Evolutionary conservation across 352 stramenopile genomes (phyloP).

Genomic region (Pythium chondricola): DNA sequence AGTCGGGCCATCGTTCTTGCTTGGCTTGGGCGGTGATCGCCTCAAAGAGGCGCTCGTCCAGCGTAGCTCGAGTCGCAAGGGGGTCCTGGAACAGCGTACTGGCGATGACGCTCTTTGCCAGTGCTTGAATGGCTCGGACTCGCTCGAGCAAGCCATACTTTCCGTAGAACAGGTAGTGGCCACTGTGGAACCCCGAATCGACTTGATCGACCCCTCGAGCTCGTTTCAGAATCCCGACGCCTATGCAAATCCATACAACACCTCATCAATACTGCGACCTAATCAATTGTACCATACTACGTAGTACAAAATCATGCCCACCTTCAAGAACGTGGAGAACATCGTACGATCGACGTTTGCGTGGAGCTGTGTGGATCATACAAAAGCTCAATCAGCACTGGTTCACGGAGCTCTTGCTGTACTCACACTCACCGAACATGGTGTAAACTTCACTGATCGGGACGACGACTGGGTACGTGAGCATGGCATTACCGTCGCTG

Average conservation of each 20-base stretch:
- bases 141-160: slow-evolving; percentile 30
- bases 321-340: slow-evolving; percentile 77
- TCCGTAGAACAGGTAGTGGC: slow-evolving; percentile 53
- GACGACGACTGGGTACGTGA: slow-evolving; percentile 39
- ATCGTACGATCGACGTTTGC: slow-evolving; percentile 71
- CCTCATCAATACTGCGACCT: too few species aligned
- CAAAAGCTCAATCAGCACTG: not conserved
- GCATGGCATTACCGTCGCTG: not conserved
- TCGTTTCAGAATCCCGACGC: slow-evolving; percentile 56
- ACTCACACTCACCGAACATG: slow-evolving; percentile 42
- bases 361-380: slow-evolving; percentile 27
- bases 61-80: slow-evolving; percentile 5
- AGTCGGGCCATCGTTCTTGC: slow-evolving; percentile 42
- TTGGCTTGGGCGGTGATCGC: slow-evolving; percentile 39
- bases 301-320: too few species aligned
- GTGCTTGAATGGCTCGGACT: slow-evolving; percentile 25
- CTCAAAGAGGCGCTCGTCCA: slow-evolving; percentile 39
- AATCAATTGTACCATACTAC: too few species aligned
- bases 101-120: not conserved
- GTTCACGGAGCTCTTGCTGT: not conserved
- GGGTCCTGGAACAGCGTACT: not conserved
- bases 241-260: too few species aligned
- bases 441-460: slow-evolving; percentile 55
- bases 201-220: slow-evolving; percentile 26
- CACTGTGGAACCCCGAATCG: slow-evolving; percentile 28